Evolutionary conservation across 106 monocot genomes (phyloP), one percentile per base, ranked within the genome.

Genomic region (Hemerocallis citrina): DNA sequence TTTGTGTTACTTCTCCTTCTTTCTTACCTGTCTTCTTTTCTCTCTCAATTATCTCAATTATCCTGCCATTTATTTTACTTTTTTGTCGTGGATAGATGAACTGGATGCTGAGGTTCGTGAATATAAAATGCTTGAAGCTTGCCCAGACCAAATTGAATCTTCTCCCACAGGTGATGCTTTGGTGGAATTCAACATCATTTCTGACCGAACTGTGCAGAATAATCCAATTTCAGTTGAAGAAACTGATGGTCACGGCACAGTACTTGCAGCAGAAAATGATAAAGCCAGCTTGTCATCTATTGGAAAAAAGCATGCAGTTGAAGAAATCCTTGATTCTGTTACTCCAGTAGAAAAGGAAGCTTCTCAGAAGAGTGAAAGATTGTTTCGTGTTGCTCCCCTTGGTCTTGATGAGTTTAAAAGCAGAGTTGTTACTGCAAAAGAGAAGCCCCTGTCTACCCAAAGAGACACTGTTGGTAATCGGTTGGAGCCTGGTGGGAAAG

Each of bases 341-440:
- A 56, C 14, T 3, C 72, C 71, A 24, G 23, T 5, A 37, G 79
- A 74, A 11, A 70, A 38, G 7, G 67, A 69, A 33, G 31, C 47
- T 63, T 27, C 52, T 15, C 29, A 33, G 43, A 81, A 78, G 76
- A 73, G 21, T 69, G 81, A 74, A 3, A 78, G 84, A 55, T 36
- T 84, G 22, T 71, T 84, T 42, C 81, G 74, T 30, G 71, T 79
- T 34, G 34, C 73, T 52, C 83, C 84, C 54, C 81, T 64, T 17
- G 74, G 71, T 25, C 71, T 92, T 20, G 88, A 92, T 67, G 88
- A 88, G 57, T 92, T 88, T 40, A 92, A 81, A 73, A 84, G 33
- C 56, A 81, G 66, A 66, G 78, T 81, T 34, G 67, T 74, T 16
- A 74, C 63, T 63, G 41, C 62, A 40, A 92, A 77, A 69, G 88